A percentile compares a stretch with the other conserved stretches of the same genome.
Conservation (phyloP, 371 early-diverging fungal genomes). For the Syncephalastrum contaminatum region DNA sequence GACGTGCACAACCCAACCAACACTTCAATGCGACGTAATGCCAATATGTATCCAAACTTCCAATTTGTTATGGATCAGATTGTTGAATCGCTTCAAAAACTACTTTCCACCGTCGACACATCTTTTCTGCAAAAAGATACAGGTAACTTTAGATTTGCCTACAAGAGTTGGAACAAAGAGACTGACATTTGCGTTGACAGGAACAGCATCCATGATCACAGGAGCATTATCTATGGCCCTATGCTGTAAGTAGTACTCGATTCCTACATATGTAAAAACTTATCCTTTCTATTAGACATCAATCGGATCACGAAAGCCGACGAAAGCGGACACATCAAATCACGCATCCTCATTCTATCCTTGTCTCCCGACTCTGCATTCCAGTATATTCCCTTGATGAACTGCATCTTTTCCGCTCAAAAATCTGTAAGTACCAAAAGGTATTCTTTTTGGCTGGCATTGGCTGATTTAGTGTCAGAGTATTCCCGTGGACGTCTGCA, state of each 20-base stretch:
- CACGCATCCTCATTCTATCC: constrained; percentile 85
- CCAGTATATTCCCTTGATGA: constrained; percentile 96
- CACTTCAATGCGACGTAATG: constrained; percentile 29
- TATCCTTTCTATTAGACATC: constrained; percentile 49
- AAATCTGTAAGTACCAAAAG: constrained; percentile 59
- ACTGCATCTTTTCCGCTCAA: constrained; percentile 95
- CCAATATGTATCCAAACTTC: constrained; percentile 65
- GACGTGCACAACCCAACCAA: constrained; percentile 13
- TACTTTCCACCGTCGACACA: constrained; percentile 40
- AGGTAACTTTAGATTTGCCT: constrained; percentile 33
- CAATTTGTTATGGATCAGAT: constrained; percentile 62
- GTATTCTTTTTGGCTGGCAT: background rate
- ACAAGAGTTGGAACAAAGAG: constrained; percentile 17
- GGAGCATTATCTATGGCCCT: constrained; percentile 63
- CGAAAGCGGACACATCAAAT: constrained; percentile 61
- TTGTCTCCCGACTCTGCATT: constrained; percentile 84
- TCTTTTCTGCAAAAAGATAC: constrained; percentile 42
- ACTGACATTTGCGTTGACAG: constrained; percentile 5
- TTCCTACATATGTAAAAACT: background rate
- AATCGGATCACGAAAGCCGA: constrained; percentile 60
- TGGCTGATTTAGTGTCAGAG: constrained; percentile 39
- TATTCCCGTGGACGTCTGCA: constrained; percentile 89
- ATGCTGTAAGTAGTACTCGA: constrained; percentile 45
- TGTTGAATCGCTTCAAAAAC: constrained; percentile 40
- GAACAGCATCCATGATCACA: constrained; percentile 47